Evolutionary conservation across 352 stramenopile genomes (phyloP).

Genomic region (Globisporangium sylvaticum): DNA sequence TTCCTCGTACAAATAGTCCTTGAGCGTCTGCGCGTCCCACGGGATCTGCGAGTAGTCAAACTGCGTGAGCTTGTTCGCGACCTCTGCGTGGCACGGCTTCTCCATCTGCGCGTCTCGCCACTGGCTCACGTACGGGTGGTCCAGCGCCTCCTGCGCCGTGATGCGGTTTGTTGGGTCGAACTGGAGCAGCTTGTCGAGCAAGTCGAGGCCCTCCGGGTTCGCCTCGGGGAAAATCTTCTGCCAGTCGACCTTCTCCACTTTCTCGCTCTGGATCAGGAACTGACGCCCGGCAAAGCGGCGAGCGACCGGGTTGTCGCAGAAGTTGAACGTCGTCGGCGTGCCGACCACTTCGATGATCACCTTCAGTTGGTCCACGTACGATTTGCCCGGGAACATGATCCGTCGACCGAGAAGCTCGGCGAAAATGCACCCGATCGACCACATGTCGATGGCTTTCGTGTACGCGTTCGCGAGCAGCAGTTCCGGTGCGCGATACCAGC

Average conservation of each 20-base stretch:
- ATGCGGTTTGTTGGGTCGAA: slow-evolving; percentile 88
- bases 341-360: slow-evolving; percentile 85
- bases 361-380: slow-evolving; percentile 87
- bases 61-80: slow-evolving; percentile 55
- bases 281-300: slow-evolving; percentile 79
- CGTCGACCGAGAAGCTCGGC: slow-evolving; percentile 94
- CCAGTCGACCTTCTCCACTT: slow-evolving; percentile 77
- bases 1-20: slow-evolving; percentile 78
- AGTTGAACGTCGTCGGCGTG: slow-evolving; percentile 80
- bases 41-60: slow-evolving; percentile 75
- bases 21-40: slow-evolving; percentile 68
- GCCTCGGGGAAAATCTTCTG: slow-evolving; percentile 71
- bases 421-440: slow-evolving; percentile 99
- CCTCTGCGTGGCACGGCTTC: slow-evolving; percentile 40
- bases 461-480: slow-evolving; percentile 81
- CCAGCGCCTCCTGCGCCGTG: slow-evolving; percentile 74
- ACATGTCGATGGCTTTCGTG: slow-evolving; percentile 91
- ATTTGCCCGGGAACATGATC: slow-evolving; percentile 81
- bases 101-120: slow-evolving; percentile 73
- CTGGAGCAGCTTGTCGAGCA: slow-evolving; percentile 84
- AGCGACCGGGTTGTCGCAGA: slow-evolving; percentile 82
- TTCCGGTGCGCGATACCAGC: slow-evolving; percentile 90
- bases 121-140: slow-evolving; percentile 88
- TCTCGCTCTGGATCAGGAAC: slow-evolving; percentile 69
- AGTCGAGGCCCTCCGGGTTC: slow-evolving; percentile 81